Conservation (phyloP, 2,329 filamentous ascomycete species). For the Cladosporium sp. region DNA sequence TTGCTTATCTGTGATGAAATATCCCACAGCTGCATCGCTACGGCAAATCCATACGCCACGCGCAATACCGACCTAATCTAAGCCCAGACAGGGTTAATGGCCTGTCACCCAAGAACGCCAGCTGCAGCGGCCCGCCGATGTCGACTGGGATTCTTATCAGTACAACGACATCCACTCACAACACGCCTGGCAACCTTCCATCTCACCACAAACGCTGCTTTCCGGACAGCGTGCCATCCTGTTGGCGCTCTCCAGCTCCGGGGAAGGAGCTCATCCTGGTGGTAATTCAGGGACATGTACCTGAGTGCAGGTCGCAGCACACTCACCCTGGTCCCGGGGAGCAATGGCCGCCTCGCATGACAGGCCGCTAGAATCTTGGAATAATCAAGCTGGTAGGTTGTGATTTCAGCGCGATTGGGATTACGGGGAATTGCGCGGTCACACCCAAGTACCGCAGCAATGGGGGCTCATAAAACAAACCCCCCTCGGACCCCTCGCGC, state of each 20-base stretch:
- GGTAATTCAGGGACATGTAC: background rate
- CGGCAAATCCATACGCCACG: background rate
- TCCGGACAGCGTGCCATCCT: background rate
- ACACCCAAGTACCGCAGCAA: background rate
- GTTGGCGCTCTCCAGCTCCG: background rate
- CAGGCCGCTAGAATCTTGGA: background rate
- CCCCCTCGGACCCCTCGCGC: conserved; percentile 1
- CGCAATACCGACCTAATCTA: background rate
- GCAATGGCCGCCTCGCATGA: background rate
- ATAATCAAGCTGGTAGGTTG: conserved; percentile 2
- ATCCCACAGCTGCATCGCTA: background rate
- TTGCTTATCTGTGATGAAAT: conserved; percentile 10
- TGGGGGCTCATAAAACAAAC: background rate
- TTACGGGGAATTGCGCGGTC: background rate
- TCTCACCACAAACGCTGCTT: background rate
- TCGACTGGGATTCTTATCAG: conserved; percentile 6
- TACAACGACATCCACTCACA: conserved; percentile 6
- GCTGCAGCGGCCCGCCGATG: conserved; percentile 7
- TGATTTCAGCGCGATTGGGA: background rate
- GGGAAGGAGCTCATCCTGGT: conserved; percentile 1
- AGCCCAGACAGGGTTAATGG: background rate
- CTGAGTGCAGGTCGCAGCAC: background rate
- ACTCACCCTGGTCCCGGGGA: conserved; percentile 3
- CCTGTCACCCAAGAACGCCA: conserved; percentile 11
- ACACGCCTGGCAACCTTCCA: background rate